Conservation (phyloP, 192 early-diverging fungal species). For the Umbelopsis ramanniana region DNA sequence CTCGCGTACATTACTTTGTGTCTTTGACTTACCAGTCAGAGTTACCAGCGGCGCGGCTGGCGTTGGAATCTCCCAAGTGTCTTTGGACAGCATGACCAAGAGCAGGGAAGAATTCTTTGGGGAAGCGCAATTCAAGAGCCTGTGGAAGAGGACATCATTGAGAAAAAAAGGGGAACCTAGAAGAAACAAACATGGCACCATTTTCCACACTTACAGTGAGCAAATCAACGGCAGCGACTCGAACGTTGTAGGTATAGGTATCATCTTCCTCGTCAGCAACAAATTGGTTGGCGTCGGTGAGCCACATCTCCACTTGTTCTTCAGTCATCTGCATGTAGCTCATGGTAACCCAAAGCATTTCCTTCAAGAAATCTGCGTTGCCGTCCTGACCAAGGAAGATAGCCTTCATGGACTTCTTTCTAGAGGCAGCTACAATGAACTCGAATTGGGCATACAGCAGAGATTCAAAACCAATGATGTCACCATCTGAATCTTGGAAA, state of each 20-base stretch:
- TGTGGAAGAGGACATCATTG: constrained; percentile 23
- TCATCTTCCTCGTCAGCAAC: constrained; percentile 93
- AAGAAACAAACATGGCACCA: no score
- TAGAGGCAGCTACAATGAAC: constrained; percentile 61
- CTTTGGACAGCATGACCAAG: constrained; percentile 55
- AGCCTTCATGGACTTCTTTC: constrained; percentile 55
- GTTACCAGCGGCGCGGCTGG: constrained; percentile 53
- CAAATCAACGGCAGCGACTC: constrained; percentile 81
- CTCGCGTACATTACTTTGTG: background rate
- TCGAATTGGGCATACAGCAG: constrained; percentile 73
- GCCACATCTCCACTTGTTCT: constrained; percentile 82
- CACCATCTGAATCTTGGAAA: constrained; percentile 76
- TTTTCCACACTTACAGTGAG: constrained; percentile 47
- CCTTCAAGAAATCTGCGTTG: constrained; percentile 51
- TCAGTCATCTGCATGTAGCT: constrained; percentile 83
- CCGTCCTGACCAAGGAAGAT: constrained; percentile 55
- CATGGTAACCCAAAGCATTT: constrained; percentile 62
- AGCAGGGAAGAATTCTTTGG: constrained; percentile 54
- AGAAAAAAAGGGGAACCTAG: no score
- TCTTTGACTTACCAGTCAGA: constrained; percentile 51
- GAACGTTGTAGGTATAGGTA: constrained; percentile 82
- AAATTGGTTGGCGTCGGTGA: constrained; percentile 82
- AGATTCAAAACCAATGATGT: constrained; percentile 65
- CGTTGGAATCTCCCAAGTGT: constrained; percentile 56
- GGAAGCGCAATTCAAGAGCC: constrained; percentile 60